Percentiles rank a stretch among this genome's conserved stretches.
Conservation (phyloP, 2,329 filamentous ascomycete species). For the Aspergillus ustus region DNA sequence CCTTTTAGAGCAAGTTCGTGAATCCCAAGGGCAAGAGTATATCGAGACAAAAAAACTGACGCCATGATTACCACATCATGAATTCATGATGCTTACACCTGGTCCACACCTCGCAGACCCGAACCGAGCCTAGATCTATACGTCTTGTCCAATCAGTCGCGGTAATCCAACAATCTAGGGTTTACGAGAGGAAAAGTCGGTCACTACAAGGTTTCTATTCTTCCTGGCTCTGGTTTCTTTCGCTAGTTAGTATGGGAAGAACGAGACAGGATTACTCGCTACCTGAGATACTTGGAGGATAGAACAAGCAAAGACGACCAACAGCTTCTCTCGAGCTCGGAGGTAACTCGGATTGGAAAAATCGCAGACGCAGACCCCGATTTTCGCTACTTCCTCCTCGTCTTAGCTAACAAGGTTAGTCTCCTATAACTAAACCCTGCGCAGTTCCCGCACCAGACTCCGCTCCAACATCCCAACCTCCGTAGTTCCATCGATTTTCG, state of each 20-base stretch:
- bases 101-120: background rate
- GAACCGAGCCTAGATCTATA: background rate
- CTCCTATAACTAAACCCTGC: background rate
- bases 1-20: too few species aligned
- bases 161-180: background rate
- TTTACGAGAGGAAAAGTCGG: background rate
- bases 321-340: background rate
- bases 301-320: background rate
- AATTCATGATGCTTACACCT: background rate
- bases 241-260: background rate
- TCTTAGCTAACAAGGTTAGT: background rate
- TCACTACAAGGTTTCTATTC: background rate
- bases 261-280: too few species aligned
- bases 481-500: background rate
- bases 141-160: background rate
- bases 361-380: background rate
- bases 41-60: background rate
- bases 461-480: background rate
- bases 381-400: background rate
- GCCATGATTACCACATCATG: conserved; percentile 10
- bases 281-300: too few species aligned
- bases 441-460: background rate
- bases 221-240: background rate
- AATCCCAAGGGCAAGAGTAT: too few species aligned
- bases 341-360: background rate